Base-by-base conservation (phyloP, 208 protist species). In the Acanthamoeba healyi region DNA sequence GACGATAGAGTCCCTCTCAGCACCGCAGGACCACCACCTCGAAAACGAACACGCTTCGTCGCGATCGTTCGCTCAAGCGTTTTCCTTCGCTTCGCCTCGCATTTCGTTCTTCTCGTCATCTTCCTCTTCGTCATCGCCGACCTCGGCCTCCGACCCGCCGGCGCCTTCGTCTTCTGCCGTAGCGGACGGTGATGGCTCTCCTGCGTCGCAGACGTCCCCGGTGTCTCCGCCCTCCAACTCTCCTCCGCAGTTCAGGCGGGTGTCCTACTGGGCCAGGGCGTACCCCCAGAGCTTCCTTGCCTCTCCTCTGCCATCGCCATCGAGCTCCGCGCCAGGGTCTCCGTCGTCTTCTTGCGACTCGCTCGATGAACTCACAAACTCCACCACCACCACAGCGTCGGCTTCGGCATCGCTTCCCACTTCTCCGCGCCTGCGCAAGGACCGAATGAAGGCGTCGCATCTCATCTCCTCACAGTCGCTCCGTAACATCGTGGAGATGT, bases 221-320 rank as follows among this genome's bases (percentile, higher is more conserved):
- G 32, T 17, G 24, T 38, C 24, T 70, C 51, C 51, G 19, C 32
- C 61, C 24, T 7, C 61, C 61, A 15, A 70, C 61, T 22, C 61
- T 2, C 29, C 9, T 4, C 61, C 61, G 26, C 61, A 70, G 61
- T 70, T 38, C 61, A 70, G 36, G 14, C 61, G 61, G 24, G 61
- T 70, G 26, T 70, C 61, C 3, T 70, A 70, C 61, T 70, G 61
- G 61, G 61, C 61, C 24, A 3, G 61, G 6, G 61, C 61, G 10
- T 70, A 70, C 36, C 61, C 61, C 10, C 61, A 70, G 61, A 70
- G 61, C 61, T 70, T 70, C 14, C 61, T 70, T 14, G 61, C 61
- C 26, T 70, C 61, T 70, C 61, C 61, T 1, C 61, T 70, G 26
- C 51, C 51, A 22, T 56, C 51, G 51, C 22, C 51, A 7, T 56